Conservation (phyloP, 1,139 yeast species). For the Geotrichum restrictum region DNA sequence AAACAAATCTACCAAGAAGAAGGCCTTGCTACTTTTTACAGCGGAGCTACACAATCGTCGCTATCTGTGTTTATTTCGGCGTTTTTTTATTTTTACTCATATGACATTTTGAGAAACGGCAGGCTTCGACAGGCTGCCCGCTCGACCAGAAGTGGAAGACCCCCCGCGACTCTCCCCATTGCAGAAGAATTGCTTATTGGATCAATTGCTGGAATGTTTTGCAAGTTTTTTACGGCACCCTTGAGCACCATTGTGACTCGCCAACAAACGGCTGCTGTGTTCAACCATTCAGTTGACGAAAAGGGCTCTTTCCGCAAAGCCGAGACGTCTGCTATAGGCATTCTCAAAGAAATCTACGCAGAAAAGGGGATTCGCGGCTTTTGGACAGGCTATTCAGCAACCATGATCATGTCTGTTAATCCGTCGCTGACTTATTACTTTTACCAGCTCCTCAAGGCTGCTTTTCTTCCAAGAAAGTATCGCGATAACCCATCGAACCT, state of each 20-base stretch:
- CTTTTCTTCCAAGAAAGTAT: conserved; percentile 30
- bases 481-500: conserved; percentile 32
- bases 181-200: conserved; percentile 84
- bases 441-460: conserved; percentile 31
- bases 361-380: conserved; percentile 63
- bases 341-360: conserved; percentile 49
- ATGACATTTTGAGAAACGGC: conserved; percentile 79
- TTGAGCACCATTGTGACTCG: conserved; percentile 36
- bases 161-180: conserved; percentile 77
- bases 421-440: conserved; percentile 67
- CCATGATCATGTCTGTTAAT: conserved; percentile 63
- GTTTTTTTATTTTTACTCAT: conserved; percentile 61
- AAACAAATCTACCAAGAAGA: conserved; percentile 49
- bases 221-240: conserved; percentile 37
- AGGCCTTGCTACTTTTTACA: conserved; percentile 60
- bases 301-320: conserved; percentile 10
- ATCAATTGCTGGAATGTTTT: conserved; percentile 59
- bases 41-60: conserved; percentile 50
- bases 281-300: conserved; percentile 11
- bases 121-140: conserved; percentile 76
- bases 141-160: conserved; percentile 67
- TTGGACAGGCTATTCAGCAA: conserved; percentile 75
- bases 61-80: conserved; percentile 36
- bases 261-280: conserved; percentile 34
- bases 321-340: conserved; percentile 22